Percentiles rank a stretch among this genome's conserved stretches.
These are phyloP conservation scores for Kwoniella newhampshirensis DNA, from an alignment of 768 basidiomycete genomes.

Conservation along the genomic window DNA sequence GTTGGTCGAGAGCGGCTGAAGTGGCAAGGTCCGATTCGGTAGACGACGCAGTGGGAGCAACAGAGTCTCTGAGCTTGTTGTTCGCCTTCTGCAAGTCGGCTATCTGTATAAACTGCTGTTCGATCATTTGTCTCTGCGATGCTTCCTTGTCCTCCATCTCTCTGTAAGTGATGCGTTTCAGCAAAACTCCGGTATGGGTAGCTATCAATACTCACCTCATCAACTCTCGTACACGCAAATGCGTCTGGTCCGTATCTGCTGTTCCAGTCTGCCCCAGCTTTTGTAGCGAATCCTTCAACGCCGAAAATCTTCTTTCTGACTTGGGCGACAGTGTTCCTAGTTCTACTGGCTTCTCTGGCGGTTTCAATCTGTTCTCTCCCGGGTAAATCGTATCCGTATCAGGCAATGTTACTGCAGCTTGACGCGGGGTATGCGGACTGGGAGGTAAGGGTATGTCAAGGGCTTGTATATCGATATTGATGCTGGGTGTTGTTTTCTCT, in stretches of 20 bases:
- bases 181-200: background rate
- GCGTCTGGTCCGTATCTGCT: constrained; percentile 57
- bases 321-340: constrained; percentile 19
- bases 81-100: constrained; percentile 63
- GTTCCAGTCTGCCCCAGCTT: constrained; percentile 18
- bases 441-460: constrained; percentile 18
- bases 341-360: constrained; percentile 4
- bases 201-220: constrained; percentile 68
- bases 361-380: constrained; percentile 1
- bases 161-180: constrained; percentile 55
- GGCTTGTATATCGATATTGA: constrained; percentile 8
- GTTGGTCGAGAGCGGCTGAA: constrained; percentile 6
- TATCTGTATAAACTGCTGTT: constrained; percentile 68
- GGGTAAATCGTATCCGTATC: background rate
- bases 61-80: no score
- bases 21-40: background rate
- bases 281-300: constrained; percentile 14
- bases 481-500: constrained; percentile 3
- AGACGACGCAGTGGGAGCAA: constrained; percentile 4
- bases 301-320: constrained; percentile 15
- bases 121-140: constrained; percentile 76
- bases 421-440: constrained; percentile 7
- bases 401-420: background rate
- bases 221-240: constrained; percentile 80
- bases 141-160: constrained; percentile 98